Evolutionary conservation across 805 yeast species (phyloP), one percentile per base, ranked within the genome.

Genomic region (Candida pseudofarinosa): DNA sequence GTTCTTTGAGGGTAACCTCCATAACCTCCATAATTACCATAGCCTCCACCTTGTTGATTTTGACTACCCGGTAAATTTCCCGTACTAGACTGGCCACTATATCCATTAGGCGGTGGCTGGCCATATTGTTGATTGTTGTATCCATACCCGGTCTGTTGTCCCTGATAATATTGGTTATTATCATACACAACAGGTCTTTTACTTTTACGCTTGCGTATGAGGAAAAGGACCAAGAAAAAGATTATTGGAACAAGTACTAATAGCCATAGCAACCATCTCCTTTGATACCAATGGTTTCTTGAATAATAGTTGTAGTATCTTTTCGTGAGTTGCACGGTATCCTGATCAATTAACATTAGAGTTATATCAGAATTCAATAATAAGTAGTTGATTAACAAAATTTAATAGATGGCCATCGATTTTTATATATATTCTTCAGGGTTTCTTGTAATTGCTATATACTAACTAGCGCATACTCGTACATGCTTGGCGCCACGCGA

Each of bases 101-200:
- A 39, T 3, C 30, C 39, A 19, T 23, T 28, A 12, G 28, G 32
- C n/a, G 39, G 37, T 6, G 28, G 28, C 28, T 7, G 28, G 10
- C 28, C 28, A 16, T 48, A 44, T 12, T 34, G 40, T 20, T 33
- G 38, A 19, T 37, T 38, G 3, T 35, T 19, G 37, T 43, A 41
- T 19, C 40, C 39, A 30, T 48, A 46, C 3, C 49, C 51, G 7
- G 50, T 33, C 38, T 48, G 49, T 23, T 47, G 48, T 15, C 48
- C 38, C 17, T 51, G 43, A 36, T 49, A 51, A 37, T 51, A 49
- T 37, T 44, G 48, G 39, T 48, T 41, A 33, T 49, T 51, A 15
- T 40, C 41, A n/a, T 31, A 23, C 13, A 40, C 33, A 17, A 39
- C 41, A 23, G 32, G 32, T 7, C 33, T 40, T 19, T 16, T 19